phyloP scores from a whole-genome alignment of 2,329 filamentous ascomycete genomes.

The Mollisia scopiformis region DNA sequence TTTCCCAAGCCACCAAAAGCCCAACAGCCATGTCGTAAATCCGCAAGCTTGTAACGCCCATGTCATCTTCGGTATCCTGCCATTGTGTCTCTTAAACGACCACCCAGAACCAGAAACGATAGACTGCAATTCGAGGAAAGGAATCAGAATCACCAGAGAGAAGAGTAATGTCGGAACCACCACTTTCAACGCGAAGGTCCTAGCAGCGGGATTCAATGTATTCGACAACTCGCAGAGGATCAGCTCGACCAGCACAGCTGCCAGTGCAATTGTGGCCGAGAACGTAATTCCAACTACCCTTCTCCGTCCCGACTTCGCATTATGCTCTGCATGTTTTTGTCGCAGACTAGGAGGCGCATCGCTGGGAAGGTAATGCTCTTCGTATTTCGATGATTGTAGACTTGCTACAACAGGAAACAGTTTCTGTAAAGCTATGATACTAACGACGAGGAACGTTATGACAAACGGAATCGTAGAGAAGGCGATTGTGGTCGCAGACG shows the following conservation, averaged over 20 bases:
- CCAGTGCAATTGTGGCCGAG: slow-evolving; percentile 75
- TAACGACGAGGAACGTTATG: slow-evolving; percentile 67
- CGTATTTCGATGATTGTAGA: slow-evolving; percentile 48
- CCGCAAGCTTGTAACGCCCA: slow-evolving; percentile 66
- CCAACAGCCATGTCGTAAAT: slow-evolving; percentile 69
- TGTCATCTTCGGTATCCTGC: slow-evolving; percentile 58
- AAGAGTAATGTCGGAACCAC: slow-evolving; percentile 74
- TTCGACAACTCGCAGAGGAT: slow-evolving; percentile 85
- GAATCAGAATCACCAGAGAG: slow-evolving; percentile 74
- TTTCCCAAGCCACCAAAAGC: slow-evolving; percentile 77
- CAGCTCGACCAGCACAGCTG: slow-evolving; percentile 76
- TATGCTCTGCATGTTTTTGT: slow-evolving; percentile 62
- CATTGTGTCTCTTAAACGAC: slow-evolving; percentile 62
- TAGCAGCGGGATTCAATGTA: slow-evolving; percentile 67
- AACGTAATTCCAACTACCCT: slow-evolving; percentile 67
- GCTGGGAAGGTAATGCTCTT: slow-evolving; percentile 64
- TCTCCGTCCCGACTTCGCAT: slow-evolving; percentile 52
- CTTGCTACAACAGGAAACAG: slow-evolving; percentile 75
- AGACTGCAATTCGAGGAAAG: slow-evolving; percentile 74
- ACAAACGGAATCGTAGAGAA: slow-evolving; percentile 71
- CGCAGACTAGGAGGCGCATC: slow-evolving; percentile 63
- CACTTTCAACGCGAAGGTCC: slow-evolving; percentile 67
- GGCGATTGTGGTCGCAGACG: slow-evolving; percentile 49
- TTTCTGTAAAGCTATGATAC: slow-evolving; percentile 64
- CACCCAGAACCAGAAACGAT: slow-evolving; percentile 57